Conservation (phyloP, 208 protist genomes). For the Trichomonas gallinae region DNA sequence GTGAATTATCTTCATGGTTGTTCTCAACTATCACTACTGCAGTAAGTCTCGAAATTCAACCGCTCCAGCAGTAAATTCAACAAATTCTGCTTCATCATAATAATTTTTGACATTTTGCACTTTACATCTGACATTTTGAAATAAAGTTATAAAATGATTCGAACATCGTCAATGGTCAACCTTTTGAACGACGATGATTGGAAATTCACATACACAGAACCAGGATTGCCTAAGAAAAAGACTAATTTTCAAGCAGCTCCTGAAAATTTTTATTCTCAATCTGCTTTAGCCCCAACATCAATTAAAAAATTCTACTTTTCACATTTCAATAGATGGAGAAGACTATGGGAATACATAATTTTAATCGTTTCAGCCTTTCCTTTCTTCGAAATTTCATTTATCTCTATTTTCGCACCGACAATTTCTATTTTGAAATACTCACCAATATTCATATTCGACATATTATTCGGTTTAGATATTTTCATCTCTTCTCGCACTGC, state of each 20-base stretch:
- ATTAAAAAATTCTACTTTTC: background rate
- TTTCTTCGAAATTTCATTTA: background rate
- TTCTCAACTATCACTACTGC: too few relatives aligned
- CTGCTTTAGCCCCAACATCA: background rate
- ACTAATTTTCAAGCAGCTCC: background rate
- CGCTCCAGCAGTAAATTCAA: too few relatives aligned
- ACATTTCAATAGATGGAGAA: background rate
- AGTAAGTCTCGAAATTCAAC: too few relatives aligned
- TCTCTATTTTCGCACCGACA: background rate
- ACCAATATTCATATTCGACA: background rate
- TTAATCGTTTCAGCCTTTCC: background rate
- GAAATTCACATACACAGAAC: background rate
- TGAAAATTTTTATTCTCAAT: background rate
- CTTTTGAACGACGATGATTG: background rate
- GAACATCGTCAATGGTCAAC: background rate
- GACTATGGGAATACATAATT: conserved; percentile 14
- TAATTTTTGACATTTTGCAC: too few relatives aligned
- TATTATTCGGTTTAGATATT: background rate
- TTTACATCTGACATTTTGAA: too few relatives aligned
- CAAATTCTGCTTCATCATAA: too few relatives aligned
- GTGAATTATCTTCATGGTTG: too few relatives aligned
- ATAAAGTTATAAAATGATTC: background rate
- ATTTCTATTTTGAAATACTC: background rate
- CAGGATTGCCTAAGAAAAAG: background rate
- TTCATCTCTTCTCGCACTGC: background rate